These are phyloP conservation scores for Ichthyophthirius multifiliis DNA, from an alignment of 169 alveolate genomes.

Conservation along the genomic window DNA sequence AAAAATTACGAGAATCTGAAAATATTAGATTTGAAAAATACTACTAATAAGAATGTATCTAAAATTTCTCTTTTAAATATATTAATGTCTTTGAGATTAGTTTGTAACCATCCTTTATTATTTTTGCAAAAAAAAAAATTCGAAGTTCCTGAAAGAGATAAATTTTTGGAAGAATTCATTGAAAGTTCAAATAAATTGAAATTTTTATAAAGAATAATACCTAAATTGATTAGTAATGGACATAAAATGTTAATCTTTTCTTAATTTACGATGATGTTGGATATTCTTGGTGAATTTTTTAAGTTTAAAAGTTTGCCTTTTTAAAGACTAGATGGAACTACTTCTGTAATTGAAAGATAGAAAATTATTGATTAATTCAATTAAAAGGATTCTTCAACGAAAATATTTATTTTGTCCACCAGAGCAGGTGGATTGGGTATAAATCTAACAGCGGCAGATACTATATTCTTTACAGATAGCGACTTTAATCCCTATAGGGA, in stretches of 20 bases:
- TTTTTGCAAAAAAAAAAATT: conserved; percentile 25
- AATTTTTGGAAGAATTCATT: conserved; percentile 27
- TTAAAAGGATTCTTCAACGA: conserved; percentile 19
- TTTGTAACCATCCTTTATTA: conserved; percentile 53
- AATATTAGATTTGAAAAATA: conserved; percentile 16
- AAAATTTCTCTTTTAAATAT: conserved; percentile 31
- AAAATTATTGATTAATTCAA: conserved; percentile 50
- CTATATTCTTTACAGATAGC: conserved; percentile 55
- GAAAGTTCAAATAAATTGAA: conserved; percentile 40
- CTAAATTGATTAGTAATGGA: conserved; percentile 15
- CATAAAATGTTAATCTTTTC: conserved; percentile 51
- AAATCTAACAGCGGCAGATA: conserved; percentile 61
- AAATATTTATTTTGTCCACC: conserved; percentile 49
- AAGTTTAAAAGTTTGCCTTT: background rate
- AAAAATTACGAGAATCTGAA: conserved; percentile 46
- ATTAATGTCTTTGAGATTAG: conserved; percentile 41
- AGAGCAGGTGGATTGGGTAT: conserved; percentile 68
- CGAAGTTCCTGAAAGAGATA: conserved; percentile 13
- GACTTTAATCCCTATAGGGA: conserved; percentile 69
- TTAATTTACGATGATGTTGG: conserved; percentile 51
- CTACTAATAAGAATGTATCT: conserved; percentile 12
- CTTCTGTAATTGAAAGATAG: conserved; percentile 40
- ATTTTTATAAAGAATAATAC: conserved; percentile 35
- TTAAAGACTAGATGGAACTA: conserved; percentile 59
- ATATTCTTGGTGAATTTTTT: conserved; percentile 27